Evolutionary conservation across 371 early-diverging fungal genomes (phyloP).

Genomic region (Mucor racemosus): DNA sequence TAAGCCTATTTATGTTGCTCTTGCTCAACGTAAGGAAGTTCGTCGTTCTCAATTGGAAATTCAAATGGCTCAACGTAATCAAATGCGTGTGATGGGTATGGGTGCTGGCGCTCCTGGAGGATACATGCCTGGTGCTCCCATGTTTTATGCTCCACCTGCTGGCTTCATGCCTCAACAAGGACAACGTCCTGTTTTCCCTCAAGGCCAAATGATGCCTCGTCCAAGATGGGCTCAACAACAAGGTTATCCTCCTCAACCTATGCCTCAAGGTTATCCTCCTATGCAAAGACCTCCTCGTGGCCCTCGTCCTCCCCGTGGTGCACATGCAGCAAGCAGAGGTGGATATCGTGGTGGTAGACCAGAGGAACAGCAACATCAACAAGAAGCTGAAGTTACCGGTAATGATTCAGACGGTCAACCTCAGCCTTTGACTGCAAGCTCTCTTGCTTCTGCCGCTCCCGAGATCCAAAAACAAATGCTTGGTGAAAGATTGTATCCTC

Average conservation of each 20-base stretch:
- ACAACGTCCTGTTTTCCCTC: slow-evolving; percentile 50
- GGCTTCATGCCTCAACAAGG: slow-evolving; percentile 69
- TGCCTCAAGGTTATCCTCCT: slow-evolving; percentile 22
- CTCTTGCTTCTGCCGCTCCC: slow-evolving; percentile 69
- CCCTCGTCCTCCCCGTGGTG: slow-evolving; percentile 35
- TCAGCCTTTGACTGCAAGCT: slow-evolving; percentile 60
- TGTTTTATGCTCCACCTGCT: slow-evolving; percentile 56
- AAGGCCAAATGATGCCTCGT: slow-evolving; percentile 54
- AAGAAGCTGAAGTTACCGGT: slow-evolving; percentile 11
- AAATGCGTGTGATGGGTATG: slow-evolving; percentile 52
- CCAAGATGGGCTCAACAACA: slow-evolving; percentile 51
- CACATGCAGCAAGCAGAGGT: slow-evolving; percentile 22
- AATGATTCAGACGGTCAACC: slow-evolving; percentile 25
- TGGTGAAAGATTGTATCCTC: slow-evolving; percentile 86
- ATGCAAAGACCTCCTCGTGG: slow-evolving; percentile 37
- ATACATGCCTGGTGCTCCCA: slow-evolving; percentile 44
- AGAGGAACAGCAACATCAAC: slow-evolving; percentile 2
- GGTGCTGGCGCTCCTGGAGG: slow-evolving; percentile 33
- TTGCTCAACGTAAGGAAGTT: slow-evolving; percentile 91
- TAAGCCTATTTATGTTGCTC: slow-evolving; percentile 92
- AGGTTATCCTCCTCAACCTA: slow-evolving; percentile 37
- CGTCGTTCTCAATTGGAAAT: slow-evolving; percentile 81
- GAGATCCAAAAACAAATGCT: slow-evolving; percentile 85
- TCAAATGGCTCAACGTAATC: slow-evolving; percentile 80
- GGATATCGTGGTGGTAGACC: slow-evolving; percentile 14